phyloP scores from a whole-genome alignment of 2,329 filamentous ascomycete genomes.

The Trichophyton schoenleinii region DNA sequence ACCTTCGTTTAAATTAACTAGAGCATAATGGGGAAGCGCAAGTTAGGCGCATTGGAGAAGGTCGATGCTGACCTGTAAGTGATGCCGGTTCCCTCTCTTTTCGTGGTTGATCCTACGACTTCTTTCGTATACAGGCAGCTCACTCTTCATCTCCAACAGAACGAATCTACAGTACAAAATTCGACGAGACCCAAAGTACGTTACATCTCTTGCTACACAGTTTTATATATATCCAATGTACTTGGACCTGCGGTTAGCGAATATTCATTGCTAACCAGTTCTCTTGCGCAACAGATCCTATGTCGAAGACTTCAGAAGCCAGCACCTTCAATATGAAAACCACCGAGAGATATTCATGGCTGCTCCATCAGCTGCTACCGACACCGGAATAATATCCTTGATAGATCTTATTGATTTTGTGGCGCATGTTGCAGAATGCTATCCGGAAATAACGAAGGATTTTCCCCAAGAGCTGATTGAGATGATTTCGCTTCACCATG shows the following conservation, averaged over 20 bases:
- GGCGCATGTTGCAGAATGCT: slow-evolving; percentile 86
- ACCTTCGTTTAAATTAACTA: slow-evolving; percentile 6
- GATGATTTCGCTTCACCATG: slow-evolving; percentile 71
- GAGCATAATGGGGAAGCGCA: slow-evolving; percentile 62
- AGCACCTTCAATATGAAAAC: slow-evolving; percentile 84
- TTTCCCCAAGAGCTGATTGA: slow-evolving; percentile 73
- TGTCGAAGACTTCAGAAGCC: slow-evolving; percentile 72
- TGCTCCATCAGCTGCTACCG: slow-evolving; percentile 64
- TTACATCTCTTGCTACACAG: slow-evolving; percentile 6
- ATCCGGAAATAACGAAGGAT: slow-evolving; percentile 61
- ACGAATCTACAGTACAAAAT: slow-evolving; percentile 88
- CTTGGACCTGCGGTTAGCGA: background rate
- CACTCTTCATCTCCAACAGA: slow-evolving; percentile 29
- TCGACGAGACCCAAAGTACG: slow-evolving; percentile 65
- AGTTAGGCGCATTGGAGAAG: slow-evolving; percentile 86
- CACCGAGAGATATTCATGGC: slow-evolving; percentile 84
- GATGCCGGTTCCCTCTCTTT: background rate
- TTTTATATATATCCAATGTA: background rate
- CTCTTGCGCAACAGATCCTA: slow-evolving; percentile 51
- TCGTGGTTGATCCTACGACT: background rate
- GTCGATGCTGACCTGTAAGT: slow-evolving; percentile 73
- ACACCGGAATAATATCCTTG: slow-evolving; percentile 69
- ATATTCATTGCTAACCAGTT: background rate
- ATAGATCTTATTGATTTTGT: slow-evolving; percentile 88
- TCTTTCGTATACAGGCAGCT: slow-evolving; percentile 14